A percentile compares a stretch with the other conserved stretches of the same genome.
These are phyloP conservation scores for Mucor indicus DNA, from an alignment of 371 early-diverging fungal genomes.

Conservation along the genomic window DNA sequence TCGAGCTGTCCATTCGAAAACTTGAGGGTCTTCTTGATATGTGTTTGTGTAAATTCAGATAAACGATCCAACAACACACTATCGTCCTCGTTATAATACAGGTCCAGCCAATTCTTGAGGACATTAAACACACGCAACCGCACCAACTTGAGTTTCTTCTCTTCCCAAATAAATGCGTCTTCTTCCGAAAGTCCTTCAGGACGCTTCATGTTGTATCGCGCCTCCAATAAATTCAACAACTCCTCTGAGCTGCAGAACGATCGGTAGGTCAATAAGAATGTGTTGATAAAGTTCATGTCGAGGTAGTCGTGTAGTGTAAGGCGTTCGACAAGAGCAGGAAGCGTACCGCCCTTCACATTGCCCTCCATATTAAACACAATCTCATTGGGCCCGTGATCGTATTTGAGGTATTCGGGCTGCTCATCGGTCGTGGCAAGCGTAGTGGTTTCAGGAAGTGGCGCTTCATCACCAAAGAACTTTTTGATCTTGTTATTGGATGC, in stretches of 20 bases:
- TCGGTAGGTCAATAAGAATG: slow-evolving; percentile 88
- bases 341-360: slow-evolving; percentile 84
- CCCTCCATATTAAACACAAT: slow-evolving; percentile 81
- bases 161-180: slow-evolving; percentile 73
- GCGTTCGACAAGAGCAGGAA: slow-evolving; percentile 79
- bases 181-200: slow-evolving; percentile 61
- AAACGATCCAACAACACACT: slow-evolving; percentile 59
- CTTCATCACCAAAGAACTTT: slow-evolving; percentile 64
- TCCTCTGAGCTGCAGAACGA: slow-evolving; percentile 74
- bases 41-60: slow-evolving; percentile 65
- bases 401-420: slow-evolving; percentile 54
- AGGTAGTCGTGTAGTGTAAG: slow-evolving; percentile 81
- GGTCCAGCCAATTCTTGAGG: slow-evolving; percentile 88
- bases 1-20: slow-evolving; percentile 65
- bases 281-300: slow-evolving; percentile 69
- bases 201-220: slow-evolving; percentile 68
- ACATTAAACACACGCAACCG: slow-evolving; percentile 86
- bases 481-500: too few relatives aligned
- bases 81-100: slow-evolving; percentile 74
- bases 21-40: slow-evolving; percentile 62
- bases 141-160: slow-evolving; percentile 80
- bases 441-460: too few relatives aligned
- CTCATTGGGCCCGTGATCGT: slow-evolving; percentile 74
- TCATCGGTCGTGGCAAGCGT: slow-evolving; percentile 6
- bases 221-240: slow-evolving; percentile 65